Conservation (phyloP, 1,284 basidiomycete genomes). For the Apiotrichum domesticum region DNA sequence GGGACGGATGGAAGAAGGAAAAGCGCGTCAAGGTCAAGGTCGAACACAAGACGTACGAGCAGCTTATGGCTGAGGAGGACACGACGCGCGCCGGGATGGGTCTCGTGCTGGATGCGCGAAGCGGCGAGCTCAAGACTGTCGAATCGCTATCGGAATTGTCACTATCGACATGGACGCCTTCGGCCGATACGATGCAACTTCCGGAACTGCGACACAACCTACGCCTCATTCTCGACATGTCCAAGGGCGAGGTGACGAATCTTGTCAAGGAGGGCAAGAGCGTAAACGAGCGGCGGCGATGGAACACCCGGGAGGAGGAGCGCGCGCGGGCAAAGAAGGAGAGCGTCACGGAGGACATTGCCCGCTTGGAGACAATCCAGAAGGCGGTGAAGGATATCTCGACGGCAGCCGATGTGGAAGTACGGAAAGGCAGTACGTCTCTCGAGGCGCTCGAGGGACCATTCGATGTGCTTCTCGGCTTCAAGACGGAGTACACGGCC, state of each 20-base stretch:
- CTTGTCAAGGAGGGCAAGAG: constrained; percentile 82
- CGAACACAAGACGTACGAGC: constrained; percentile 91
- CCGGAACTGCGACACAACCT: constrained; percentile 96
- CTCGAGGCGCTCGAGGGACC: constrained; percentile 64
- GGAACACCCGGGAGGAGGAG: constrained; percentile 58
- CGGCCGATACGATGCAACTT: constrained; percentile 73
- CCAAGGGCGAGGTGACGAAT: constrained; percentile 75
- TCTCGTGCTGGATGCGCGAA: constrained; percentile 88
- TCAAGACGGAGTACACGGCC: constrained; percentile 67
- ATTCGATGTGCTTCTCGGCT: constrained; percentile 68
- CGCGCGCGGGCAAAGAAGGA: constrained; percentile 61
- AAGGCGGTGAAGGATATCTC: constrained; percentile 65
- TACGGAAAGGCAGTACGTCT: constrained; percentile 55
- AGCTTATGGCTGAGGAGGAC: constrained; percentile 69
- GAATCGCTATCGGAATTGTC: constrained; percentile 73
- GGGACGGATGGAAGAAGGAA: constrained; percentile 53
- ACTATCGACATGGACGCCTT: constrained; percentile 73
- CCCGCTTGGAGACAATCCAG: constrained; percentile 67
- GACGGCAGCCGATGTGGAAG: constrained; percentile 54
- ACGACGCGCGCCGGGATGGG: constrained; percentile 57
- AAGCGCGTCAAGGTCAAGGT: constrained; percentile 76
- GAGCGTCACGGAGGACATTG: constrained; percentile 58
- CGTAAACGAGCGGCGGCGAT: constrained; percentile 70
- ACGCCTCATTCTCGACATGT: constrained; percentile 72
- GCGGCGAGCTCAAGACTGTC: constrained; percentile 77